phyloP scores from a whole-genome alignment of 441 rosid genomes.

The Dalechampia spathulata region DNA sequence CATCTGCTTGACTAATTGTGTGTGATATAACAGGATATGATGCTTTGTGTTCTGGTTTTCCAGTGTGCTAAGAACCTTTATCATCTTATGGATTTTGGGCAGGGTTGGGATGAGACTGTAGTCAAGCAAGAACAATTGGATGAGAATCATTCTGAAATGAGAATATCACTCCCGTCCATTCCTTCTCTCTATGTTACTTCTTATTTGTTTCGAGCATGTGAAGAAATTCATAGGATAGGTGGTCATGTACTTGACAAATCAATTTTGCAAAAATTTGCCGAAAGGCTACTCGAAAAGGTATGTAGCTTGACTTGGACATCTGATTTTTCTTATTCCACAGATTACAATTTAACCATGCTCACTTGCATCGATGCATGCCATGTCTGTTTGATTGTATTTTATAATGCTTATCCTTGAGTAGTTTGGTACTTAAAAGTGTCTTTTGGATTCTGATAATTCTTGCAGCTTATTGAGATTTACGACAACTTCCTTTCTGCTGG shows the following conservation, averaged over 20 bases:
- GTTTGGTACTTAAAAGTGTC: too few relatives aligned
- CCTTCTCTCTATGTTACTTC: constrained; percentile 90
- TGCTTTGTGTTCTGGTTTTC: neutral
- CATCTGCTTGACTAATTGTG: neutral
- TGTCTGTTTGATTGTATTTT: neutral
- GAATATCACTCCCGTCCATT: constrained; percentile 87
- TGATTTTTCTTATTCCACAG: constrained; percentile 5
- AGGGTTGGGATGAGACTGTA: constrained; percentile 99
- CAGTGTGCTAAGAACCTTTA: constrained; percentile 10
- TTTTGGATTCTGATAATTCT: constrained; percentile 5
- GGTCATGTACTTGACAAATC: constrained; percentile 94
- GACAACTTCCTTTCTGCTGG: constrained; percentile 55
- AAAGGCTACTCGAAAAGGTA: constrained; percentile 75
- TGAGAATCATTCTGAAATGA: constrained; percentile 70
- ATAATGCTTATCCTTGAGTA: neutral
- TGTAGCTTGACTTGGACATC: constrained; percentile 14
- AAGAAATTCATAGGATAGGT: constrained; percentile 95
- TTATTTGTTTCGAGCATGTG: constrained; percentile 86
- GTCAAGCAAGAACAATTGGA: constrained; percentile 77
- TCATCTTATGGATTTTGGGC: constrained; percentile 28
- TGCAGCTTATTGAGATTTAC: constrained; percentile 72
- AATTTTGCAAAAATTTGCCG: constrained; percentile 74
- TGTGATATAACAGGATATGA: neutral
- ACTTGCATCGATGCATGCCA: neutral
- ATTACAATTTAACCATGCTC: neutral